Evolutionary conservation across 106 monocot species (phyloP).

Genomic region (Dendrobium huoshanense): DNA sequence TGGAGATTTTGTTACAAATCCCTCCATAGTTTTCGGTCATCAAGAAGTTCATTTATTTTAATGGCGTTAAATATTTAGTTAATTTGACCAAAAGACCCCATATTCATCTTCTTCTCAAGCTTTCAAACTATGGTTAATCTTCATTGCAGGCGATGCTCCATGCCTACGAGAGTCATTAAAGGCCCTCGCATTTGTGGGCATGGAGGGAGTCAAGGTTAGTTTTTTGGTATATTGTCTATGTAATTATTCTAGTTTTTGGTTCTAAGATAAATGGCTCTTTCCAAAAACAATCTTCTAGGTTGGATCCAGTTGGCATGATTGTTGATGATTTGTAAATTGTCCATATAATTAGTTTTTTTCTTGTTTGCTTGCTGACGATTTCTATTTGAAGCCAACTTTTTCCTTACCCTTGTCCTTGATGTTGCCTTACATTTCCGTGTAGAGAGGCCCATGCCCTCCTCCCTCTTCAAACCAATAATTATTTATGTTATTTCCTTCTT

Average conservation of each 20-base stretch:
- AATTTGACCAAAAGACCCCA: background rate
- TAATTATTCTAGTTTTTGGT: background rate
- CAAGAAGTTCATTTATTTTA: background rate
- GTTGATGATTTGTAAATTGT: too few species aligned
- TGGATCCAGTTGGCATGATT: background rate
- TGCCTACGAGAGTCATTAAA: background rate
- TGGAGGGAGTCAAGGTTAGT: background rate
- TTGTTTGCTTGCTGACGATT: background rate
- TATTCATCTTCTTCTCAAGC: background rate
- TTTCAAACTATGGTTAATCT: background rate
- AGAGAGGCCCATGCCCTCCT: too few species aligned
- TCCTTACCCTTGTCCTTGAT: too few species aligned
- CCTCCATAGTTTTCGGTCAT: background rate
- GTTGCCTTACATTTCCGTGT: too few species aligned
- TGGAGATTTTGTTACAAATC: background rate
- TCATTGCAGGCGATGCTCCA: background rate
- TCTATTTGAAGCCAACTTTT: too few species aligned
- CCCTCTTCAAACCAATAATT: too few species aligned
- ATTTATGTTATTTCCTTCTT: too few species aligned
- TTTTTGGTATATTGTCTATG: background rate
- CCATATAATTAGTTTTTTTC: too few species aligned
- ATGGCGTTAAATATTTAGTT: background rate
- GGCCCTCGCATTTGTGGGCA: background rate
- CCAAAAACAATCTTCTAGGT: background rate
- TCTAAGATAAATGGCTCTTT: background rate